These are phyloP conservation scores for Epipyxis sp. DNA, from an alignment of 108 stramenopile species.

Conservation along the genomic window DNA sequence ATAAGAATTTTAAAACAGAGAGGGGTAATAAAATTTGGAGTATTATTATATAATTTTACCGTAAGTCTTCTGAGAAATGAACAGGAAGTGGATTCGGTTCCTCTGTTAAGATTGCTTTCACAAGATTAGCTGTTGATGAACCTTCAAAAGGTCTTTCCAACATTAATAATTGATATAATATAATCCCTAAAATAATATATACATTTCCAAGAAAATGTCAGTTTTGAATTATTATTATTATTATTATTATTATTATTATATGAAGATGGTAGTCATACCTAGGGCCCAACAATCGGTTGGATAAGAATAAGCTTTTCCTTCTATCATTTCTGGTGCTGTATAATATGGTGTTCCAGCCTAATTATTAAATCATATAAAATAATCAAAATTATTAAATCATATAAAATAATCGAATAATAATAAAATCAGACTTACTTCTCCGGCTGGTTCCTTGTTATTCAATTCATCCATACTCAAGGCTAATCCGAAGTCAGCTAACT, in stretches of 20 bases:
- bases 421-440: not conserved
- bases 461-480: slow-evolving; percentile 15
- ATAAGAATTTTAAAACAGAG: no score
- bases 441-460: not conserved
- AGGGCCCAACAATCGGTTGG: slow-evolving; percentile 14
- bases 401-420: not conserved
- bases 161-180: not conserved
- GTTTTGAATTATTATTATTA: no score
- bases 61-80: slow-evolving; percentile 20
- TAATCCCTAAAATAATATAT: slow-evolving; percentile 22
- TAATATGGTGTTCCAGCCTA: slow-evolving; percentile 28
- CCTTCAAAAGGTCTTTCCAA: slow-evolving; percentile 30
- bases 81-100: not conserved
- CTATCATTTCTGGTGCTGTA: slow-evolving; percentile 30
- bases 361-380: not conserved
- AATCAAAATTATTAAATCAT: not conserved
- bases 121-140: slow-evolving; percentile 8
- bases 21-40: no score
- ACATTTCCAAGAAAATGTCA: no score
- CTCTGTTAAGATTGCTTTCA: not conserved
- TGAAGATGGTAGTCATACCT: no score
- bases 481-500: slow-evolving; percentile 28
- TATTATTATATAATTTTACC: slow-evolving; percentile 17
- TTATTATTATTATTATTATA: no score
- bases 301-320: not conserved